Base-by-base conservation (phyloP, 1,139 yeast species). In the Wickerhamiella infanticola region DNA sequence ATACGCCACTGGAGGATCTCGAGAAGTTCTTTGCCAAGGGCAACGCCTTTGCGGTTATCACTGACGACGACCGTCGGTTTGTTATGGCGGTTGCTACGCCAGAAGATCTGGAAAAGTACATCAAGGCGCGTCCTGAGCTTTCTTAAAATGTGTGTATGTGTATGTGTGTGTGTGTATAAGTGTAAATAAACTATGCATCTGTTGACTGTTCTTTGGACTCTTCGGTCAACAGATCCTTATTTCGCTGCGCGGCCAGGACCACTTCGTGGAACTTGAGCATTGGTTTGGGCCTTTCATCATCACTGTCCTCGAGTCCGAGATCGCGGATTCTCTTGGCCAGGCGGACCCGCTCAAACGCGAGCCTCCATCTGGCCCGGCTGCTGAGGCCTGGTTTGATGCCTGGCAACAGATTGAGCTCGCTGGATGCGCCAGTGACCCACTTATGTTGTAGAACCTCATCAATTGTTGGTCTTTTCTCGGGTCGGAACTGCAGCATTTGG, bases 321-420 rank as follows among this genome's bases (percentile, higher is more conserved):
- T 79, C 77, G 57, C 73, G 69, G 60, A 85, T 77, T 59, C 82
- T 72, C 63, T 84, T 83, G 56, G 79, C 75, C 62, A 85, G 72
- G 55, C 76, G 76, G 46, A 85, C 86, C 57, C 83, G 71, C 60
- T 81, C 93, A 53, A 85, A 81, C 36, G 94, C 97, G 58, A 82
- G 85, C 59, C 79, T 76, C 66, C 90, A 80, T 63, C 82, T 86
- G 60, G 75, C 73, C 59, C 82, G 83, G 38, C 95, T 95, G 61
- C 82, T 79, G 70, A 86, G 83, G 45, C 83, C 83, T 57, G 77
- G 75, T 65, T 71, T 70, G 58, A 80, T 75, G 52, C 65, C 67
- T 39, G 95, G 95, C 62, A 82, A 69, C 66, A 84, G 70, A 62
- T 84, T 93, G 40, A 72, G 69, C 33, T 48, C 47, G 45, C 69